These are phyloP conservation scores for Chamaecyparis obtusa DNA, from an alignment of 75 land plant species.

Conservation along the genomic window DNA sequence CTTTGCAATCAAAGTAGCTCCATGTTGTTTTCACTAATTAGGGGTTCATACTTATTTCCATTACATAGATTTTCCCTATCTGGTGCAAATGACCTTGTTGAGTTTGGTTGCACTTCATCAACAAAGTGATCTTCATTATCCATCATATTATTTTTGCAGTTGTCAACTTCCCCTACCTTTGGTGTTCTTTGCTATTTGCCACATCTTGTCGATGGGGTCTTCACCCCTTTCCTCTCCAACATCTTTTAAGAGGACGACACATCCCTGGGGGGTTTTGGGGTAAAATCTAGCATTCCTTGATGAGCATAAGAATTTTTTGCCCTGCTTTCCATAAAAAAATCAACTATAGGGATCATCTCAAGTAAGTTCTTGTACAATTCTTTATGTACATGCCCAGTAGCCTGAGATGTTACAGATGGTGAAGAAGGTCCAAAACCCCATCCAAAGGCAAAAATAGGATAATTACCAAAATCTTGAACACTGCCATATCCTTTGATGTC, in stretches of 20 bases:
- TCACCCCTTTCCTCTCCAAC: neutral
- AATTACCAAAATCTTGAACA: neutral
- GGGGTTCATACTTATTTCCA: neutral
- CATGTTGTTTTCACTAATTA: neutral
- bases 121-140: neutral
- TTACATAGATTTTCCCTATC: neutral
- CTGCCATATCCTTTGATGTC: neutral
- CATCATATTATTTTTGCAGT: neutral
- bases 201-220: neutral
- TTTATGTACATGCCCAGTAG: neutral
- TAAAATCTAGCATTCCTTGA: neutral
- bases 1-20: neutral
- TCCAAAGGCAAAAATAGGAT: neutral
- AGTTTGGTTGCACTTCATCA: neutral
- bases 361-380: neutral
- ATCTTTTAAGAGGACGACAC: neutral
- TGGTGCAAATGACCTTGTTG: neutral
- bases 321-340: neutral
- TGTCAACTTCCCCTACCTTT: neutral
- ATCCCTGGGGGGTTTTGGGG: neutral
- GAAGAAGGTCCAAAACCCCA: slow-evolving; percentile 9
- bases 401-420: neutral
- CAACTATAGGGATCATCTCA: neutral
- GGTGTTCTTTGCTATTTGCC: neutral
- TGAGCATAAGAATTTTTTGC: neutral